Conservation (phyloP, 2,329 filamentous ascomycete genomes). For the Aspergillus fumigatus region DNA sequence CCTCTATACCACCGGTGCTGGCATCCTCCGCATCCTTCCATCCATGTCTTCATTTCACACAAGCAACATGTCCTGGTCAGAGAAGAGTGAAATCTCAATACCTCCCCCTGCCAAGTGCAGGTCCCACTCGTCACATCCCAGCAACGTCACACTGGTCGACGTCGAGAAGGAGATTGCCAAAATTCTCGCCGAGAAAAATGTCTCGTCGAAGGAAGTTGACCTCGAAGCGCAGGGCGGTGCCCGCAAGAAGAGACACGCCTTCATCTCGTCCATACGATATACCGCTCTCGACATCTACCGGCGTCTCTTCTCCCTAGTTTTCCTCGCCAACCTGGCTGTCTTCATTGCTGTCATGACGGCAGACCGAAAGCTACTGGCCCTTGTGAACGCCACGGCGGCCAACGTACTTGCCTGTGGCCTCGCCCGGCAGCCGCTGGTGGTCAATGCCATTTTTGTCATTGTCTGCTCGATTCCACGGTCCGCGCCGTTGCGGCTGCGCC, state of each 20-base stretch:
- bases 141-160: conserved; percentile 18
- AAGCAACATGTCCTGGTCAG: conserved; percentile 13
- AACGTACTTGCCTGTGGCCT: conserved; percentile 47
- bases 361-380: conserved; percentile 31
- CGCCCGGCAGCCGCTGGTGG: conserved; percentile 50
- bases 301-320: conserved; percentile 40
- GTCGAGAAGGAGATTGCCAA: conserved; percentile 12
- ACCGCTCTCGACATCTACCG: conserved; percentile 39
- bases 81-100: conserved; percentile 11
- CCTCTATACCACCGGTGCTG: conserved; percentile 1
- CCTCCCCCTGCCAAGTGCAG: conserved; percentile 16
- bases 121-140: conserved; percentile 9
- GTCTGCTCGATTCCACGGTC: conserved; percentile 44
- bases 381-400: conserved; percentile 41
- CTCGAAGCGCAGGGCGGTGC: conserved; percentile 24
- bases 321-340: conserved; percentile 34
- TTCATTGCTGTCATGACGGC: conserved; percentile 35
- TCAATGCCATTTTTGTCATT: conserved; percentile 47
- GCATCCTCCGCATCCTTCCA: neutral
- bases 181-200: conserved; percentile 12
- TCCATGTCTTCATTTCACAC: neutral
- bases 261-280: conserved; percentile 31
- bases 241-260: conserved; percentile 17
- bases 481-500: conserved; percentile 44
- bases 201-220: conserved; percentile 14